Base-by-base conservation (phyloP, 768 basidiomycete genomes). In the Mycena alexandri region DNA sequence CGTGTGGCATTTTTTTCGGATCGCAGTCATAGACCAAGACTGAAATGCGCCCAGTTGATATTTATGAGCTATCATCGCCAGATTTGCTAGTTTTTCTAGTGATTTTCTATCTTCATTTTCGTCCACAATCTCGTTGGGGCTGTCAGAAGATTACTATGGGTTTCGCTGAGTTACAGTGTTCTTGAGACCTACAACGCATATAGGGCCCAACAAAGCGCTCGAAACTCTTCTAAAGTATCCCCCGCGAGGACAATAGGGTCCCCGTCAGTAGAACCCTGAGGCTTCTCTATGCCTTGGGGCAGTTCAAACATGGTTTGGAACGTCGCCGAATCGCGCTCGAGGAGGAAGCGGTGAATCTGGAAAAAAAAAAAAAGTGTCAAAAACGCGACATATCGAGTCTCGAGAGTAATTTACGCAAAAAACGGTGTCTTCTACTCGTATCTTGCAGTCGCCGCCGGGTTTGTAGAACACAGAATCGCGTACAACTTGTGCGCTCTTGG, bases 301-400 rank as follows among this genome's bases (percentile, higher is more conserved):
- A 64, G 63, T 24, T 48, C 36, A 22, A 64, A 64, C 54, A 64
- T 56, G 36, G 44, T 48, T 43, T 54, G 33, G 38, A 63, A 63
- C 8, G 21, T 34, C 1, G 53, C 29, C 1, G 54, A 55, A 29
- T 56, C 63, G 36, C 43, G 54, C 34, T 38, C 38, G 14, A 57
- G 54, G 11, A 48, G 47, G 38, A 56, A 64, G 19, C 63, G 63
- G 14, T 64, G 63, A 36, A 64, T 64, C 63, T 64, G 44, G 43
- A 46, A 19, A 16, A 56, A 2, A 16, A 13, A 14, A 36, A n/a
- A n/a, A n/a, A n/a, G n/a, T 22, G 22, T 56, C 21, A 59, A 55
- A 53, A 24, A 47, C 38, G 33, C 3, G 21, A 21, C 8, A 33
- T 9, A 38, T 16, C 29, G 34, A 4, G 10, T 13, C 11, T 21